These are phyloP conservation scores for Huntiella decipiens DNA, from an alignment of 2,329 filamentous ascomycete genomes.

Conservation along the genomic window DNA sequence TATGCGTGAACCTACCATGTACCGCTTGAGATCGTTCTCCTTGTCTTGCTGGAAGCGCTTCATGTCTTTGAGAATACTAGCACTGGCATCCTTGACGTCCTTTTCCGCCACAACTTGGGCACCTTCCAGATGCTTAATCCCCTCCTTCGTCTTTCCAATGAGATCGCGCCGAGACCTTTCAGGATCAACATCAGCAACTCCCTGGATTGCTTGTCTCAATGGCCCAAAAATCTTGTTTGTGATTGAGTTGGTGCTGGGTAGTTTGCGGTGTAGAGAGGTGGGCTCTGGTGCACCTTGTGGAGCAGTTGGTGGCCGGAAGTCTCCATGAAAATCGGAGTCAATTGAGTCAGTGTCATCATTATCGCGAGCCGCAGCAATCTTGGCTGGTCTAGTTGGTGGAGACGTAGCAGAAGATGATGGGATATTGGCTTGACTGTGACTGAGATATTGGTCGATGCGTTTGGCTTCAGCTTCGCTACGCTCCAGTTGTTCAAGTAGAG, in stretches of 20 bases:
- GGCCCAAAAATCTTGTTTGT: constrained; percentile 88
- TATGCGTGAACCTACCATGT: constrained; percentile 55
- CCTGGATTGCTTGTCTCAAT: constrained; percentile 86
- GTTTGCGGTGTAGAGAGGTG: constrained; percentile 47
- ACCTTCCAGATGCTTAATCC: constrained; percentile 69
- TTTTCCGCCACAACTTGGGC: constrained; percentile 73
- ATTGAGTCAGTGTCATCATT: constrained; percentile 69
- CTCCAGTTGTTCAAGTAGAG: constrained; percentile 73
- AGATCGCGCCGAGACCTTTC: constrained; percentile 81
- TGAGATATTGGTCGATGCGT: constrained; percentile 84
- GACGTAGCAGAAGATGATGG: neutral
- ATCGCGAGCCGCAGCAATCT: constrained; percentile 32
- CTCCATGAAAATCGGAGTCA: constrained; percentile 86
- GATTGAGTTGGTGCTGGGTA: constrained; percentile 72
- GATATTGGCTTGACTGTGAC: constrained; percentile 36
- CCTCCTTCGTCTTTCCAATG: constrained; percentile 89
- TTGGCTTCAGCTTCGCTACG: constrained; percentile 81
- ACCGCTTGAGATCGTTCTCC: constrained; percentile 78
- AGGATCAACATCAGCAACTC: constrained; percentile 88
- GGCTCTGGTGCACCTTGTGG: constrained; percentile 44
- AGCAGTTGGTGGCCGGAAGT: constrained; percentile 51
- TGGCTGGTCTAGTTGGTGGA: constrained; percentile 18
- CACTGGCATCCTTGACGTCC: constrained; percentile 84
- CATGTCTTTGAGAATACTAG: constrained; percentile 72
- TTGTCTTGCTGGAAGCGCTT: constrained; percentile 90